A percentile compares a stretch with the other conserved stretches of the same genome.
These are phyloP conservation scores for Cryphonectria parasitica DNA, from an alignment of 2,329 filamentous ascomycete genomes.

Conservation along the genomic window DNA sequence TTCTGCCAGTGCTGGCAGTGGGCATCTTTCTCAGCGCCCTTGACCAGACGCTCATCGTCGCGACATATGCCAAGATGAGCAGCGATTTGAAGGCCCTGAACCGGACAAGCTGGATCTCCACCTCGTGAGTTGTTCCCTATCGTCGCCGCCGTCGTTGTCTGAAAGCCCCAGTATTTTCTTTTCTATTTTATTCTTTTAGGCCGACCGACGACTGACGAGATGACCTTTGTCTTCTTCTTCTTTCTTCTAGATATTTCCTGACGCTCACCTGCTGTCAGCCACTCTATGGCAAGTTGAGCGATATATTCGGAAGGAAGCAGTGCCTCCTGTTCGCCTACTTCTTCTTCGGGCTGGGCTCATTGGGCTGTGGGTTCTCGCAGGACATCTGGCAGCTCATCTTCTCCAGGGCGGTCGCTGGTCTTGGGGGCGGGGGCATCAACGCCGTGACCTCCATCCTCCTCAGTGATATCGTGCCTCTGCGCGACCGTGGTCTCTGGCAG, in stretches of 20 bases:
- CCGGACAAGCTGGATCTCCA: constrained; percentile 74
- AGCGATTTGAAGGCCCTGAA: constrained; percentile 76
- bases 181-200: background rate
- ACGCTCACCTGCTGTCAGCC: constrained; percentile 77
- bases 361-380: constrained; percentile 61
- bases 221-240: background rate
- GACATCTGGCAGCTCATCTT: constrained; percentile 45
- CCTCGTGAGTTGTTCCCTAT: constrained; percentile 21
- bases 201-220: background rate
- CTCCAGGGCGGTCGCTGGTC: constrained; percentile 51
- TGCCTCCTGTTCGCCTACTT: constrained; percentile 64
- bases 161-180: background rate
- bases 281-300: constrained; percentile 53
- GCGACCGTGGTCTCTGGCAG: constrained; percentile 74
- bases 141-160: background rate
- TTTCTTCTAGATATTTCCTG: constrained; percentile 64
- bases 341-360: constrained; percentile 38
- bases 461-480: constrained; percentile 71
- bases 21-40: constrained; percentile 68
- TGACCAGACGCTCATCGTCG: constrained; percentile 77
- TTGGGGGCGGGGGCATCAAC: constrained; percentile 74
- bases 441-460: constrained; percentile 71
- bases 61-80: constrained; percentile 78
- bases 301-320: constrained; percentile 69
- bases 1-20: constrained; percentile 45